A percentile compares a stretch with the other conserved stretches of the same genome.
Evolutionary conservation across 2,329 filamentous ascomycete genomes (phyloP).

Genomic region (Lachnellula occidentalis): DNA sequence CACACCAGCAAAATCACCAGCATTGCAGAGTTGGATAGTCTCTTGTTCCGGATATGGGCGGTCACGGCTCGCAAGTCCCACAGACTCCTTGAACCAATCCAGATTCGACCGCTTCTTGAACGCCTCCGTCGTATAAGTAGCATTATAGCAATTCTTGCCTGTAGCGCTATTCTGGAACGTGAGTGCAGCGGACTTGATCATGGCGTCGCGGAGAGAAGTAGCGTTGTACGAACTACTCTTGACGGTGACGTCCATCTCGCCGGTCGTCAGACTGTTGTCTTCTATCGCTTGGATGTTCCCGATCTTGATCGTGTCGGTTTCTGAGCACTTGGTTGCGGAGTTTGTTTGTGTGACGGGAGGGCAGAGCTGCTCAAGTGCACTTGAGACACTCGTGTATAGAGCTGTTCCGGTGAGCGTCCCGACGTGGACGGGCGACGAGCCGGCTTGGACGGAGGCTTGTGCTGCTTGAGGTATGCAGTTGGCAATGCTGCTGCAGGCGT

Average conservation of each 20-base stretch:
- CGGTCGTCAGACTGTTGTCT: background rate
- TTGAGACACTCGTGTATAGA: constrained; percentile 9
- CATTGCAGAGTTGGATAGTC: constrained; percentile 1
- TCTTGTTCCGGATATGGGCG: background rate
- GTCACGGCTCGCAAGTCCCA: too few species aligned
- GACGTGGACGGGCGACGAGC: constrained; percentile 6
- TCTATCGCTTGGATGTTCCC: background rate
- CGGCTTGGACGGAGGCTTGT: constrained; percentile 1
- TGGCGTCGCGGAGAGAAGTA: constrained; percentile 6
- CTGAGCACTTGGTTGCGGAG: constrained; percentile 2
- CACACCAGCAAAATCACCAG: background rate
- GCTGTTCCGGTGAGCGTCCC: constrained; percentile 6
- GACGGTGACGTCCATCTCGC: background rate
- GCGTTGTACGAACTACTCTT: background rate
- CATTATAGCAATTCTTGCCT: constrained; percentile 6
- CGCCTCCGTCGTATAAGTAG: background rate
- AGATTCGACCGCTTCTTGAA: background rate
- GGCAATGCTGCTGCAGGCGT: constrained; percentile 3
- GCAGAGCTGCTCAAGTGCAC: constrained; percentile 6
- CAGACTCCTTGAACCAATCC: too few species aligned
- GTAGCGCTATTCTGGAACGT: constrained; percentile 3
- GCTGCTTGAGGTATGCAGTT: constrained; percentile 4
- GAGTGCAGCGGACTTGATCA: constrained; percentile 6
- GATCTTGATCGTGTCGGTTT: background rate
- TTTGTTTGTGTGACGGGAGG: constrained; percentile 10